A percentile compares a stretch with the other conserved stretches of the same genome.
Conservation (phyloP, 768 basidiomycete species). For the Mycena floridula region DNA sequence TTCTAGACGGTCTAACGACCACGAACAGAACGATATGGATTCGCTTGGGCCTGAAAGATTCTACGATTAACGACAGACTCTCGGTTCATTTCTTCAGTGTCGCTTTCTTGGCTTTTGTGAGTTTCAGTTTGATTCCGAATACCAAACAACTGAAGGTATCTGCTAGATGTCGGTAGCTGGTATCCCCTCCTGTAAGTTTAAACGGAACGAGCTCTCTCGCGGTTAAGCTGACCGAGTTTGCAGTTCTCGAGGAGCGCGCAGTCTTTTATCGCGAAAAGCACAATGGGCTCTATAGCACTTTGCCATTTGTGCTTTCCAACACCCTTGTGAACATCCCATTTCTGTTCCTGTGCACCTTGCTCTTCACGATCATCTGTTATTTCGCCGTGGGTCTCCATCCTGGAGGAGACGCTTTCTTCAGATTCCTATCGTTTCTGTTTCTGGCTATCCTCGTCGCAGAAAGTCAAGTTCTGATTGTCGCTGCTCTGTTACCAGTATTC, state of each 20-base stretch:
- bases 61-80: constrained; percentile 39
- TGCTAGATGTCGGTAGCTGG: constrained; percentile 52
- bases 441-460: constrained; percentile 49
- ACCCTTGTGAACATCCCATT: constrained; percentile 49
- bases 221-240: not conserved
- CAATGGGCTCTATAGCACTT: constrained; percentile 51
- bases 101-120: constrained; percentile 45
- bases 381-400: constrained; percentile 50
- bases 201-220: not conserved
- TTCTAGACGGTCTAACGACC: constrained; percentile 5
- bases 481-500: constrained; percentile 48
- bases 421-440: constrained; percentile 48
- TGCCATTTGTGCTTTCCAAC: constrained; percentile 49
- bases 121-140: constrained; percentile 10
- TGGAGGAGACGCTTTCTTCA: constrained; percentile 44
- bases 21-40: constrained; percentile 48
- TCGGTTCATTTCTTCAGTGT: constrained; percentile 54
- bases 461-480: constrained; percentile 43
- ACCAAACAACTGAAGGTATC: not conserved
- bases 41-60: constrained; percentile 29
- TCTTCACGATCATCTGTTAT: constrained; percentile 46
- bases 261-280: constrained; percentile 51
- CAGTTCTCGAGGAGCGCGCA: constrained; percentile 51
- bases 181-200: constrained; percentile 40
- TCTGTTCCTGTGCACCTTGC: constrained; percentile 40